phyloP scores from a whole-genome alignment of 2,329 filamentous ascomycete genomes.

The Penicillium frequentans region DNA sequence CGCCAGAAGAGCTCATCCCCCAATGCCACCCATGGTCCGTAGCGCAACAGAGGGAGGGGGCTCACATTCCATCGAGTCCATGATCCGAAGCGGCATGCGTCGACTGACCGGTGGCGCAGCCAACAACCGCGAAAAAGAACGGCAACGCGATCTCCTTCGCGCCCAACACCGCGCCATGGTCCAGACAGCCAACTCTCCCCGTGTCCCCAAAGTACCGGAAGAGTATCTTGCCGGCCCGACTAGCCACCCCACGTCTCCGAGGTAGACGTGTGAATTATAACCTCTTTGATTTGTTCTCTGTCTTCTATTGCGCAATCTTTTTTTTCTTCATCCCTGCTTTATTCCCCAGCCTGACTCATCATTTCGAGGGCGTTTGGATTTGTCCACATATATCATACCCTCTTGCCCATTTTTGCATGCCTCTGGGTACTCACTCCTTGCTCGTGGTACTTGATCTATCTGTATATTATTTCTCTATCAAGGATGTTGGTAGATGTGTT shows the following conservation, averaged over 20 bases:
- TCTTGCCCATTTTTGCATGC: conserved; percentile 6
- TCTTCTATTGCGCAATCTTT: neutral
- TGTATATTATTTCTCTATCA: conserved; percentile 11
- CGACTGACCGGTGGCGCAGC: conserved; percentile 47
- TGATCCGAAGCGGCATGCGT: conserved; percentile 49
- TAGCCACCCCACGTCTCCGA: conserved; percentile 38
- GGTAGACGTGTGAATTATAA: conserved; percentile 10
- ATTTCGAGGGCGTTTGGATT: conserved; percentile 20
- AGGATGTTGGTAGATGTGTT: neutral
- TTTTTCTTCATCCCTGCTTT: conserved; percentile 4
- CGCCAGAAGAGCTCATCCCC: conserved; percentile 24
- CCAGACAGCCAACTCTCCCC: conserved; percentile 41
- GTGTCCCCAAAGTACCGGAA: conserved; percentile 49
- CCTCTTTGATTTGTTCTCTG: neutral
- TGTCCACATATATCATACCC: conserved; percentile 11
- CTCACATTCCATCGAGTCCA: conserved; percentile 44
- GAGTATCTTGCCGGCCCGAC: conserved; percentile 45
- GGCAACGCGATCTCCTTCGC: conserved; percentile 44
- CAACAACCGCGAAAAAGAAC: conserved; percentile 43
- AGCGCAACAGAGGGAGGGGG: conserved; percentile 39
- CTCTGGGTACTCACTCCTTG: neutral
- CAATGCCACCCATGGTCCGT: conserved; percentile 26
- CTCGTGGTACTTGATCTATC: neutral
- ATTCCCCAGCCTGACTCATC: neutral
- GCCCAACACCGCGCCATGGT: conserved; percentile 43